Evolutionary conservation across 148 eudicot species (phyloP).

Genomic region (Suaeda aralocaspica): DNA sequence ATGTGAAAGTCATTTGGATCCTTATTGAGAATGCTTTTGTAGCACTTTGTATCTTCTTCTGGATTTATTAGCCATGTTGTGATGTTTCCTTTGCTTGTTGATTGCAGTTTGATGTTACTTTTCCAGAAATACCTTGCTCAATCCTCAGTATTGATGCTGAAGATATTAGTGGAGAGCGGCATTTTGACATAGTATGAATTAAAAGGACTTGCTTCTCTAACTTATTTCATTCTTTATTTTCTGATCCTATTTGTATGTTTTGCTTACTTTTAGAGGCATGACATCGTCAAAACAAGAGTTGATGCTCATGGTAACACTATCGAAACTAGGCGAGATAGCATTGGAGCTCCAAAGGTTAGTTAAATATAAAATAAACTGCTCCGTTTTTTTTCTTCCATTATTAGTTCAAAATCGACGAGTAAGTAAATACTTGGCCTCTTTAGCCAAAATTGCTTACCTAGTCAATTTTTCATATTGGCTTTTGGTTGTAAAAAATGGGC

Average conservation of each 20-base stretch:
- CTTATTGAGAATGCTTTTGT: neutral
- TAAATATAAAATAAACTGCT: conserved; percentile 15
- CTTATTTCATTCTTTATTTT: conserved; percentile 3
- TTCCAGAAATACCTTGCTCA: conserved; percentile 78
- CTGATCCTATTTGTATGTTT: conserved; percentile 5
- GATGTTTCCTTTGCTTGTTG: conserved; percentile 21
- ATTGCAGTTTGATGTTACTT: conserved; percentile 92
- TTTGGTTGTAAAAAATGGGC: no score
- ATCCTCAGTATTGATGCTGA: conserved; percentile 84
- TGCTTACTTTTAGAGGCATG: conserved; percentile 63
- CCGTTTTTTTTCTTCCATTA: neutral
- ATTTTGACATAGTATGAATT: conserved; percentile 78
- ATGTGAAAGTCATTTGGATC: neutral
- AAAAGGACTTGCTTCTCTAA: neutral
- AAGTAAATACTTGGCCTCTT: neutral
- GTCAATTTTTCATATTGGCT: no score
- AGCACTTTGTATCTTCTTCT: neutral
- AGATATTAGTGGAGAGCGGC: conserved; percentile 97
- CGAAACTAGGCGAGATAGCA: conserved; percentile 56
- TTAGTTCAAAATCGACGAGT: neutral
- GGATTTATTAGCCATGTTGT: conserved; percentile 8
- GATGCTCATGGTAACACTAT: conserved; percentile 66
- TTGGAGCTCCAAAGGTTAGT: conserved; percentile 89
- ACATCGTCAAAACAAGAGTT: conserved; percentile 81
- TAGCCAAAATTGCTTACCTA: no score